Conservation (phyloP, 305 asterid genomes). For the Lippia alba region DNA sequence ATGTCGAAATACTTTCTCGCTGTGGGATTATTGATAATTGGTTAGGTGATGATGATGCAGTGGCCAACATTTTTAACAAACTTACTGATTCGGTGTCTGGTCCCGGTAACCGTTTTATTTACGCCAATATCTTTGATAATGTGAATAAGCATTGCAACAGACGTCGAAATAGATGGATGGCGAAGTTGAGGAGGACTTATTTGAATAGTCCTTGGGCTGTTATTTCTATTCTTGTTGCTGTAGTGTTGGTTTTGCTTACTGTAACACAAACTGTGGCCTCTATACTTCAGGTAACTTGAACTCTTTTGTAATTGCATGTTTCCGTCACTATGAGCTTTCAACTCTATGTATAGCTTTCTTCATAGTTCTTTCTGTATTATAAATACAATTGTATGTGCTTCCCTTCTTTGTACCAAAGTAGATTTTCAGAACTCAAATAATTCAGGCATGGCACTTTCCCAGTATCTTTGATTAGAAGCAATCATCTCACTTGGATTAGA, state of each 20-base stretch:
- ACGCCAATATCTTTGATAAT: neutral
- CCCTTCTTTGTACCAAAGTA: no score
- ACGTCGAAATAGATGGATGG: slow-evolving; percentile 31
- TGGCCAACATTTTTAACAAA: slow-evolving; percentile 23
- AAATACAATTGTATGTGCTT: no score
- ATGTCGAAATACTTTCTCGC: slow-evolving; percentile 5
- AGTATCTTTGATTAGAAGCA: no score
- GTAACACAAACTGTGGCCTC: slow-evolving; percentile 27
- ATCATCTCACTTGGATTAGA: no score
- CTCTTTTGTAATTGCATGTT: no score
- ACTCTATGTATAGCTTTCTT: no score
- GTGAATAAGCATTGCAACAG: slow-evolving; percentile 10
- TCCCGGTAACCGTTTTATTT: neutral
- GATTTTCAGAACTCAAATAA: no score
- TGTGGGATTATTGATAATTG: slow-evolving; percentile 22
- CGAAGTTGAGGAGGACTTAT: slow-evolving; percentile 13
- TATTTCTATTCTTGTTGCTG: slow-evolving; percentile 22
- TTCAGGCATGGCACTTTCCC: no score
- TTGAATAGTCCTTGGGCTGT: slow-evolving; percentile 37
- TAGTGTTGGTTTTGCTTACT: slow-evolving; percentile 23
- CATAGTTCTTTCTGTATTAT: no score
- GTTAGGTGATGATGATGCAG: slow-evolving; percentile 33
- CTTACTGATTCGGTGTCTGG: slow-evolving; percentile 3
- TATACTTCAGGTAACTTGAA: slow-evolving; percentile 17
- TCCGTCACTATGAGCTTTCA: no score